phyloP scores from a whole-genome alignment of 78 protist species.

The Chrysochromulina tobinii region DNA sequence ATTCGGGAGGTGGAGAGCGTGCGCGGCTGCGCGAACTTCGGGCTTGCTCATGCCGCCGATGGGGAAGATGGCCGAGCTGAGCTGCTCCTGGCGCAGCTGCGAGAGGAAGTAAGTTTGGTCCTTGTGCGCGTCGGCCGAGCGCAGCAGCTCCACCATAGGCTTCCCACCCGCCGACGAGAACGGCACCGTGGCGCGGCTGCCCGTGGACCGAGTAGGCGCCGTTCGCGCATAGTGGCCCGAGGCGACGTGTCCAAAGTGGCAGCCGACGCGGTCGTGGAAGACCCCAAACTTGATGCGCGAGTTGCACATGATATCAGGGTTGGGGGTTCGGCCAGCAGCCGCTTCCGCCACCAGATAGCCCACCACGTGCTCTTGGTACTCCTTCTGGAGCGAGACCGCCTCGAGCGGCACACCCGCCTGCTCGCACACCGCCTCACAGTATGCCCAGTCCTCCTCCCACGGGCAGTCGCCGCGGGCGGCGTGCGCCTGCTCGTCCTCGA shows the following conservation, averaged over 20 bases:
- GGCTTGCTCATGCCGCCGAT: neutral
- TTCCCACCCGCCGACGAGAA: neutral
- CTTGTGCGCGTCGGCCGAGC: constrained; percentile 11
- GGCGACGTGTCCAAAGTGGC: neutral
- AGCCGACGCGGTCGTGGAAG: constrained; percentile 3
- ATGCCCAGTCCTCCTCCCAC: constrained; percentile 51
- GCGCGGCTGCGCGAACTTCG: neutral
- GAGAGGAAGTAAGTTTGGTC: constrained; percentile 51
- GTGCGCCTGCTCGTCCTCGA: constrained; percentile 43
- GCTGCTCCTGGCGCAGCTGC: constrained; percentile 23
- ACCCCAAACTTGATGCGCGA: constrained; percentile 45
- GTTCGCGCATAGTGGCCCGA: constrained; percentile 39
- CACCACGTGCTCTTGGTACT: constrained; percentile 37
- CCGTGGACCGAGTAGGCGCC: neutral
- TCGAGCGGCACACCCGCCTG: constrained; percentile 38
- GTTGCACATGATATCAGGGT: constrained; percentile 52
- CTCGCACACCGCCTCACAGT: neutral
- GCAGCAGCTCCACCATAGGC: neutral
- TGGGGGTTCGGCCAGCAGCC: constrained; percentile 31
- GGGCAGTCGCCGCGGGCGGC: constrained; percentile 12
- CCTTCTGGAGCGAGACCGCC: constrained; percentile 21
- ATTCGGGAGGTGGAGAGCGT: neutral
- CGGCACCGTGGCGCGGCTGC: neutral
- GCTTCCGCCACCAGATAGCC: constrained; percentile 30
- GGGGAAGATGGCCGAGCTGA: neutral